phyloP scores from a whole-genome alignment of 306 rosid genomes.

The Trichosanthes truncata region DNA sequence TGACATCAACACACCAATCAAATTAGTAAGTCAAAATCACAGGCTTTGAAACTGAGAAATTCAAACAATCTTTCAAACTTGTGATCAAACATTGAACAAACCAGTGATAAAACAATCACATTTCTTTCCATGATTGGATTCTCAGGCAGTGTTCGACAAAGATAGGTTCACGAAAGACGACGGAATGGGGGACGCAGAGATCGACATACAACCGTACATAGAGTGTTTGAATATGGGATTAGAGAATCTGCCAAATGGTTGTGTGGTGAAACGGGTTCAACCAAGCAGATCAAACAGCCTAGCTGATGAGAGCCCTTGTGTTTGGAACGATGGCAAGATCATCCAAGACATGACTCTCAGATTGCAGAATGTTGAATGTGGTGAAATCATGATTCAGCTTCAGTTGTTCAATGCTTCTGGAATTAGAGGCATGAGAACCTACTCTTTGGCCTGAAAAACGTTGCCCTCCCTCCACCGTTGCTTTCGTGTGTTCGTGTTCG shows the following conservation, averaged over 20 bases:
- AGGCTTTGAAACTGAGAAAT: background rate
- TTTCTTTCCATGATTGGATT: background rate
- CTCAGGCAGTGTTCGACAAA: conserved; percentile 54
- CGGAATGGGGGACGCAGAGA: conserved; percentile 71
- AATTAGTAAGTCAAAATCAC: conserved; percentile 29
- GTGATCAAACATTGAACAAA: background rate
- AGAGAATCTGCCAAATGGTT: conserved; percentile 49
- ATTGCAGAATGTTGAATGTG: conserved; percentile 65
- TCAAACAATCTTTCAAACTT: background rate
- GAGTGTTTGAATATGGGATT: conserved; percentile 35
- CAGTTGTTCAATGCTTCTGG: conserved; percentile 55
- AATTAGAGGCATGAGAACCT: conserved; percentile 16
- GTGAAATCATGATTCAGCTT: conserved; percentile 48
- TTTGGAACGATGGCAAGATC: conserved; percentile 47
- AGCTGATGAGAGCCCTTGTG: conserved; percentile 55
- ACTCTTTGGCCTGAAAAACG: background rate
- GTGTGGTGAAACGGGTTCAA: conserved; percentile 44
- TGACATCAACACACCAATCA: conserved; percentile 36
- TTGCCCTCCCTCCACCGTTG: background rate
- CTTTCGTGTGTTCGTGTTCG: background rate
- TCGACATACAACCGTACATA: conserved; percentile 60
- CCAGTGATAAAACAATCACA: background rate
- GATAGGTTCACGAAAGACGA: conserved; percentile 65
- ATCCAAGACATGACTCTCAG: conserved; percentile 60
- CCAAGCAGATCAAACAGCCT: conserved; percentile 46